Conservation (phyloP, 805 yeast species). For the Metschnikowia colocasiae region DNA sequence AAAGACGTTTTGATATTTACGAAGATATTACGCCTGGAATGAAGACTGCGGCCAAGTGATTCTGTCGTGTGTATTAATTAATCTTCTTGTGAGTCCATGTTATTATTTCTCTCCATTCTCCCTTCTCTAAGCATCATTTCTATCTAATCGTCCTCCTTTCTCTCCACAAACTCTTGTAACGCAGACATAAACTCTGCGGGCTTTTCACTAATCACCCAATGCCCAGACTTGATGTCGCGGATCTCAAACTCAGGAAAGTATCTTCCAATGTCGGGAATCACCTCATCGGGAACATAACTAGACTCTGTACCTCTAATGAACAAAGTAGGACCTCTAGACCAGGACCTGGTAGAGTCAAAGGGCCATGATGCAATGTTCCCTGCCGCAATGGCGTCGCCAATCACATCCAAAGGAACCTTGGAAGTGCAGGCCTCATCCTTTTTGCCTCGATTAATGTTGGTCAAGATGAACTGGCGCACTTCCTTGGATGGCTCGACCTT, state of each 20-base stretch:
- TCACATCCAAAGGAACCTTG: slow-evolving; percentile 67
- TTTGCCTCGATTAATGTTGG: slow-evolving; percentile 54
- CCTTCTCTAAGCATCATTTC: not conserved
- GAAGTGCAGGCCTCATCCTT: slow-evolving; percentile 42
- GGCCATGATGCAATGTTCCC: slow-evolving; percentile 78
- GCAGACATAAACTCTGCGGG: slow-evolving; percentile 69
- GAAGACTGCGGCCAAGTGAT: slow-evolving; percentile 14
- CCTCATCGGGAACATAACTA: slow-evolving; percentile 78
- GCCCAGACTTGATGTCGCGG: slow-evolving; percentile 78
- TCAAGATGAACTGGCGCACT: slow-evolving; percentile 73
- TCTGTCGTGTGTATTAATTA: not conserved
- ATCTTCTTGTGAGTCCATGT: not conserved
- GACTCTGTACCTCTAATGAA: slow-evolving; percentile 79
- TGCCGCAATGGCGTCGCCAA: slow-evolving; percentile 60
- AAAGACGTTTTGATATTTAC: slow-evolving; percentile 69
- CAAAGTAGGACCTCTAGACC: slow-evolving; percentile 62
- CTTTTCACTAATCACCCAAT: slow-evolving; percentile 88
- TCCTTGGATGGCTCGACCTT: slow-evolving; percentile 57
- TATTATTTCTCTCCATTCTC: too few species aligned
- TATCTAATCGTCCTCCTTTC: slow-evolving; percentile 35
- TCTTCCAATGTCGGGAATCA: slow-evolving; percentile 63
- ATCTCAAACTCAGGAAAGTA: slow-evolving; percentile 78
- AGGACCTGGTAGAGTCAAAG: slow-evolving; percentile 51
- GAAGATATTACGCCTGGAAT: slow-evolving; percentile 29
- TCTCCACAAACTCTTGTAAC: slow-evolving; percentile 60